These are phyloP conservation scores for Ceratobasidium sp. DNA, from an alignment of 1,284 basidiomycete genomes.

Conservation along the genomic window DNA sequence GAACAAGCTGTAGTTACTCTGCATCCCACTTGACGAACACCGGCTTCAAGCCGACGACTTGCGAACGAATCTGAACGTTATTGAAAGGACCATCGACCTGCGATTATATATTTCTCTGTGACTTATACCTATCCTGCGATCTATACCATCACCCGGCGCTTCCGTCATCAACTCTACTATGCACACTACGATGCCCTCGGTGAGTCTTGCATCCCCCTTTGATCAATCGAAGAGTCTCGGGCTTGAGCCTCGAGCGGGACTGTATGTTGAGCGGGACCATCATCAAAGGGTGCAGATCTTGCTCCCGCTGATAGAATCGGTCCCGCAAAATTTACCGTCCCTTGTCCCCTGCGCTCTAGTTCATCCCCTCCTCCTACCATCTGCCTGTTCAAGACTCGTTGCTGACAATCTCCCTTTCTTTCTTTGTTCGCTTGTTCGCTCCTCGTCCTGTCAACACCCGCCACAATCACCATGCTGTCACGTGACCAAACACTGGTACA, in stretches of 20 bases:
- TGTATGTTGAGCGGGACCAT: conserved; percentile 1
- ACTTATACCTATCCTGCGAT: conserved; percentile 21
- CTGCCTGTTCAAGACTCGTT: neutral
- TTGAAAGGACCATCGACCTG: neutral
- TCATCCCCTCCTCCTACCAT: neutral
- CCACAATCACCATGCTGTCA: neutral
- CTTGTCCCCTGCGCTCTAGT: no score
- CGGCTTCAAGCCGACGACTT: conserved; percentile 38
- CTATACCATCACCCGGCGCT: conserved; percentile 4
- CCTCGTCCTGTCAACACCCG: neutral
- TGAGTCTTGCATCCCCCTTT: conserved; percentile 6
- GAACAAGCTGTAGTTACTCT: conserved; percentile 11
- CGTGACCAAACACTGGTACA: conserved; percentile 32
- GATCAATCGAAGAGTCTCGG: neutral
- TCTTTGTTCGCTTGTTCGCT: neutral
- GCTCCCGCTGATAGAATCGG: conserved; percentile 22
- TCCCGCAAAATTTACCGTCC: no score
- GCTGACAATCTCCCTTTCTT: conserved; percentile 1
- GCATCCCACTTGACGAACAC: conserved; percentile 37
- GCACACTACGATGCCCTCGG: conserved; percentile 31
- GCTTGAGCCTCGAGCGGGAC: neutral
- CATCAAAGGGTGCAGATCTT: no score
- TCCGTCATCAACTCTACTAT: conserved; percentile 8
- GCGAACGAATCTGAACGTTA: conserved; percentile 30
- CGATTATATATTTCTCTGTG: conserved; percentile 17